Conservation (phyloP, 345 rosid species). For the Eutrema yunnanense region DNA sequence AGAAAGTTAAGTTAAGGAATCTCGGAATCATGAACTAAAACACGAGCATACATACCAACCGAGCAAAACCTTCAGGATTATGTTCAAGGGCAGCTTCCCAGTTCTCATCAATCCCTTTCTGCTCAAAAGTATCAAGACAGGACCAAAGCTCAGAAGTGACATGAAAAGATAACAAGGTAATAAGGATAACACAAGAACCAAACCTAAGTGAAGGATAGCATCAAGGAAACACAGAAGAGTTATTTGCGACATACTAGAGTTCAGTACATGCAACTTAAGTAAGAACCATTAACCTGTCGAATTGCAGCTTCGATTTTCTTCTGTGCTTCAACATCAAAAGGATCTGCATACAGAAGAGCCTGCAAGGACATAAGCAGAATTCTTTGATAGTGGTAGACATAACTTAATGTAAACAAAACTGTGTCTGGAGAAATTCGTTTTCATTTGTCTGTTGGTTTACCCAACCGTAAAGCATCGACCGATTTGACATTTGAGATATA, state of each 20-base stretch:
- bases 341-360: slow-evolving; percentile 96
- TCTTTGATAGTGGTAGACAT: background rate
- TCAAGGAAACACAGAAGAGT: background rate
- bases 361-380: slow-evolving; percentile 14
- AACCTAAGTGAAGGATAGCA: background rate
- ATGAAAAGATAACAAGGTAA: background rate
- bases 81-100: no score
- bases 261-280: background rate
- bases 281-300: slow-evolving; percentile 59
- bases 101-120: no score
- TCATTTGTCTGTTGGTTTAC: no score
- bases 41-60: slow-evolving; percentile 70
- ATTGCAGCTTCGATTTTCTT: slow-evolving; percentile 97
- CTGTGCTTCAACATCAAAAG: slow-evolving; percentile 95
- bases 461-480: no score
- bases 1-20: slow-evolving; percentile 44
- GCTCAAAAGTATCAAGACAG: no score
- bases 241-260: background rate
- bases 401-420: no score
- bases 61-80: no score
- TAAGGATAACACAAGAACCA: background rate
- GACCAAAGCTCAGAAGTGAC: no score
- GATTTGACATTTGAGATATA: no score
- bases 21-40: slow-evolving; percentile 20
- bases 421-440: no score